Conservation (phyloP, 108 stramenopile genomes). For the Aurantiochytrium sp. region DNA sequence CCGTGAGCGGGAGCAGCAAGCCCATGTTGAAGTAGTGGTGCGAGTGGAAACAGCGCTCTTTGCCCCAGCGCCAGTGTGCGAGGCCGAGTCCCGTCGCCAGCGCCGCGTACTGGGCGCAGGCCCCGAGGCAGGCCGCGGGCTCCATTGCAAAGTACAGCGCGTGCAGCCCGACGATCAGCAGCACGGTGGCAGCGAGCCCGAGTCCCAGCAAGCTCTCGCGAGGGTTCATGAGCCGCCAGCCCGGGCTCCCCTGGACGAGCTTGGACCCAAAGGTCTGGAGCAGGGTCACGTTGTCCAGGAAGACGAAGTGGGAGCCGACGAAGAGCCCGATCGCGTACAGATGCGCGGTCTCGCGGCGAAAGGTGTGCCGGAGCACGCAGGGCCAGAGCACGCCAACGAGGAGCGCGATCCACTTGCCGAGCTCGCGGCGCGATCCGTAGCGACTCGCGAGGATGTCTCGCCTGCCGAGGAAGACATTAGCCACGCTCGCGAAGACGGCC, state of each 20-base stretch:
- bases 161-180: background rate
- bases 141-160: background rate
- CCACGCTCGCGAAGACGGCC: background rate
- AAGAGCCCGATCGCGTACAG: background rate
- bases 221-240: background rate
- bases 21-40: constrained; percentile 25
- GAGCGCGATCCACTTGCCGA: background rate
- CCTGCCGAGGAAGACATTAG: background rate
- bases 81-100: too few relatives aligned
- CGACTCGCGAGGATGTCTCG: background rate
- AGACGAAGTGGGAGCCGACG: background rate
- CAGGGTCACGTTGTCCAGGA: background rate
- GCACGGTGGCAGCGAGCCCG: background rate
- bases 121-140: too few relatives aligned
- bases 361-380: background rate
- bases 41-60: background rate
- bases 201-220: background rate
- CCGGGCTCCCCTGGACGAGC: background rate
- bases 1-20: background rate
- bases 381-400: background rate
- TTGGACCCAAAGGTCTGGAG: constrained; percentile 27
- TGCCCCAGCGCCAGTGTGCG: too few relatives aligned
- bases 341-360: background rate
- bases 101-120: too few relatives aligned
- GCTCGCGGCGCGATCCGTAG: background rate